These are phyloP conservation scores for Apostasia shenzhenica DNA, from an alignment of 106 monocot genomes.

Conservation along the genomic window DNA sequence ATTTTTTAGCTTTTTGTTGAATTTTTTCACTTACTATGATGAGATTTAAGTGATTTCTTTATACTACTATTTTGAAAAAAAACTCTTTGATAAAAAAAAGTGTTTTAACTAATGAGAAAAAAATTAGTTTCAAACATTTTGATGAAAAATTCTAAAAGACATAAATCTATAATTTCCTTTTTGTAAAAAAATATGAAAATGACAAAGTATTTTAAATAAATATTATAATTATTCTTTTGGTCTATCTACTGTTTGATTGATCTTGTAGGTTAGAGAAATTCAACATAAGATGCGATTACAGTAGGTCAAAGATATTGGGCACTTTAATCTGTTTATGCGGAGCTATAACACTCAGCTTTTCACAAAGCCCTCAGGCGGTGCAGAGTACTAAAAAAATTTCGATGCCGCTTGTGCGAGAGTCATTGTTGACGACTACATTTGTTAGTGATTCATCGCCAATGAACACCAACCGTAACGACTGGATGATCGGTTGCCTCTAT, in stretches of 20 bases:
- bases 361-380: conserved; percentile 23
- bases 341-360: conserved; percentile 48
- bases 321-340: conserved; percentile 54
- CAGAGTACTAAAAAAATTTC: neutral
- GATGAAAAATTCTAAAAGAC: neutral
- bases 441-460: no score
- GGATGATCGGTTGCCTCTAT: conserved; percentile 61
- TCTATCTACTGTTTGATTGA: no score
- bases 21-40: neutral
- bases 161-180: no score
- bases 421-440: neutral
- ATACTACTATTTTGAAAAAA: neutral
- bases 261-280: conserved; percentile 58
- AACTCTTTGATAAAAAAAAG: neutral
- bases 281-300: conserved; percentile 41
- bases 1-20: neutral
- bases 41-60: neutral
- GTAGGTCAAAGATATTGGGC: conserved; percentile 42
- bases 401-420: neutral
- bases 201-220: no score
- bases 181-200: no score
- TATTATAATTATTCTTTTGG: no score
- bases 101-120: neutral
- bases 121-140: neutral
- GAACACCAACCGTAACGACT: conserved; percentile 13